Evolutionary conservation across 352 stramenopile species (phyloP), one percentile per base, ranked within the genome.

Genomic region (Pythium insidiosum): DNA sequence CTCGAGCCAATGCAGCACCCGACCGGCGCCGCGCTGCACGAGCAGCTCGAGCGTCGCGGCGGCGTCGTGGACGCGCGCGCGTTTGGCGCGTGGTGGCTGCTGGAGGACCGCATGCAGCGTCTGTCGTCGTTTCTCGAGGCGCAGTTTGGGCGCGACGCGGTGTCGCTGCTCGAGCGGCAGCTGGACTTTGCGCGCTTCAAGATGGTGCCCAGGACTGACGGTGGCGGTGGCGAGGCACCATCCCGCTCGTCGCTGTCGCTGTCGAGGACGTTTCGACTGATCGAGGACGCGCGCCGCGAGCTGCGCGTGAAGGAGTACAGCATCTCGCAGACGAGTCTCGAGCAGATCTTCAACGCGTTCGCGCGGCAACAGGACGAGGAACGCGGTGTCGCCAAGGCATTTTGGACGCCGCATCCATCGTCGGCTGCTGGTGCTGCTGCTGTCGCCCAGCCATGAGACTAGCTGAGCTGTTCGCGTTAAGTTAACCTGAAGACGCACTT

Each of bases 281-380:
- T 94, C 16, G 82, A 94, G 40, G 44, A 41, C 3, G 46, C 43
- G 0, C 84, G 77, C 22, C 11, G 34, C 0, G 33, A 43, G 13
- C 51, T 86, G 10, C 21, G 24, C 7, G 68, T 95, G 22, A 51
- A 73, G 22, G 76, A 93, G 48, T 95, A 95, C 53, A 75, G 58
- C 20, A 59, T 95, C 34, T 66, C 71, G 5, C 84, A 95, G 58
- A 88, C 75, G 11, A 88, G 71, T 25, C 63, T 95, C 25, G 84
- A 95, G 50, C 71, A 88, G 40, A 88, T 95, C 31, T 95, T 95
- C 65, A 91, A 94, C 50, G 19, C 61, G 21, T 94, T 95, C 43
- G 84, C 84, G 26, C 36, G 42, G 10, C 47, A 66, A 30, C 59
- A 73, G 31, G 24, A 58, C 16, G 51, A 73, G 21, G 58, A 69